Conservation (phyloP, 257 asterid genomes). For the Petunia secreta region DNA sequence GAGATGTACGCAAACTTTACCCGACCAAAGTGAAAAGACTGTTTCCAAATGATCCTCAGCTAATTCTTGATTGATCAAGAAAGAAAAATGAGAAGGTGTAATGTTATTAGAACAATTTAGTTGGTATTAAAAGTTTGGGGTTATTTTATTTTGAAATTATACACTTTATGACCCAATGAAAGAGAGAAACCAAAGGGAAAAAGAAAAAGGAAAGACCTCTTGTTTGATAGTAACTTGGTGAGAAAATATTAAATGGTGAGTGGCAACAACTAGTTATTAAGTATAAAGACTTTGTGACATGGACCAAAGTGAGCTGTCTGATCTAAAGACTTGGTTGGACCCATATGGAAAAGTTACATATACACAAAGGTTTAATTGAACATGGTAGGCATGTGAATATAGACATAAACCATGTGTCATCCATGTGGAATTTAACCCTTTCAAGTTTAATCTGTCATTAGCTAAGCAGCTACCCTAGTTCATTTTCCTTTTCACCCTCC, state of each 20-base stretch:
- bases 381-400: conserved; percentile 72
- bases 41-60: too few relatives aligned
- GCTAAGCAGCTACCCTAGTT: conserved; percentile 42
- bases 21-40: too few relatives aligned
- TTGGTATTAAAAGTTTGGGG: background rate
- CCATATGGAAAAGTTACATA: conserved; percentile 52
- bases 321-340: conserved; percentile 34
- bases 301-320: conserved; percentile 52
- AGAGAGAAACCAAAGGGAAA: background rate
- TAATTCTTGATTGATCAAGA: background rate
- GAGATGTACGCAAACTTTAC: too few relatives aligned
- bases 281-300: conserved; percentile 27
- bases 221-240: background rate
- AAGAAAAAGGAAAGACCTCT: background rate
- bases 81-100: background rate
- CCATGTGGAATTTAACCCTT: conserved; percentile 46
- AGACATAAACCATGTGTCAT: conserved; percentile 45
- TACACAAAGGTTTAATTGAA: conserved; percentile 61
- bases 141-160: background rate
- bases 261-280: background rate
- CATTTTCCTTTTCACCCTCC: conserved; percentile 14
- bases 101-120: background rate
- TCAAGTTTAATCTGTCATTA: conserved; percentile 37
- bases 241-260: background rate
- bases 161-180: background rate